Evolutionary conservation across 345 rosid species (phyloP), one percentile per base, ranked within the genome.

Genomic region (Punica granatum): DNA sequence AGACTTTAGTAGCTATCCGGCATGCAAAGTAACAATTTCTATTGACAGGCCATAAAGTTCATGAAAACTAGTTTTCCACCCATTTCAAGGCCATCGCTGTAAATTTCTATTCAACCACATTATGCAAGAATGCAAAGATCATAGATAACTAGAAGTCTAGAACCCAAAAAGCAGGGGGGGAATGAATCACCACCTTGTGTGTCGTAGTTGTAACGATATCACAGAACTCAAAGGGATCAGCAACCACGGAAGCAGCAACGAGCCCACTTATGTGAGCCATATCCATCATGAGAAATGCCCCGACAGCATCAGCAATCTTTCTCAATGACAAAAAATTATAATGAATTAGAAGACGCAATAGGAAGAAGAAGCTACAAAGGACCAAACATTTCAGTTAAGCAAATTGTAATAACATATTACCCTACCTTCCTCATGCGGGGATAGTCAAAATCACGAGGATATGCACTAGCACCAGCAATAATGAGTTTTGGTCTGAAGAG

Each of bases 251-350:
- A 68, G 97, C 94, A 75, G 96, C 94, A 76, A 89, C 96, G 73
- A 93, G 96, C 51, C 98, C 97, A 61, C 98, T 89, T 56, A 89
- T 85, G 67, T 93, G 96, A 80, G 98, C 97, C 98, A 93, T 93
- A 79, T 93, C 98, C 96, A 90, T 89, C 97, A 93, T 93, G 44
- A 93, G 96, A 70, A 90, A 93, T 65, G 96, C 94, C 72, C 94
- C 94, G 60, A 90, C 90, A 72, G 83, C 77, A 85, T 93, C 96
- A n/a, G 97, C 94, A 26, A 93, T 90, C 98, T 93, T 77, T 71
- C 39, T 72, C 48, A 67, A 79, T 51, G 35, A 66, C 76, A 13
- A 80, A 49, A 26, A 61, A 5, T 33, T 71, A 63, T 69, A 73
- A 71, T 68, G 16, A 23, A 36, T 42, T 71, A 77, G 71, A 43